Base-by-base conservation (phyloP, 2,329 filamentous ascomycete genomes). In the Apiospora malaysiana region DNA sequence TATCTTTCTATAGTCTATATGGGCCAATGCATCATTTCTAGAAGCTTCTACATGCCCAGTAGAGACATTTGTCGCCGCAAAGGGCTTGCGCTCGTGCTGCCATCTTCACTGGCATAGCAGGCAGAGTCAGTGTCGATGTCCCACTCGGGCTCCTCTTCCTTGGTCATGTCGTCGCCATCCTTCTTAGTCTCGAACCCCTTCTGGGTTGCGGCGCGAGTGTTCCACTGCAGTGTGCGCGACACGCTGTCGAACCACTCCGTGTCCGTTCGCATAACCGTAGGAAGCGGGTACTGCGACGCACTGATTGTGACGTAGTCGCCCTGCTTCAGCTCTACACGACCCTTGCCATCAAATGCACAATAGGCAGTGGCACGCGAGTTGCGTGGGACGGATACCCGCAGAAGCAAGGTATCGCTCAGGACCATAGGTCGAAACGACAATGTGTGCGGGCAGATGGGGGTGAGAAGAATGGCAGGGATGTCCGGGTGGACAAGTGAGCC, bases 231-330 rank as follows among this genome's bases (percentile, higher is more conserved):
- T 4, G 95, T 97, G 72, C 95, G 90, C 69, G 93, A 94, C 67
- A 99, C 94, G 78, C 94, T 97, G 81, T 98, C 93, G 79, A 99
- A 98, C 96, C 96, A 99, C 81, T 99, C 96, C 0, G 92, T 93
- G 72, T 92, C 92, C 73, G 92, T 94, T 74, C 94, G 93, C 71
- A 97, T 94, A 59, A 99, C 95, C 0, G 96, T 98, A 2, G 96
- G 96, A 84, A 99, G 98, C 0, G 96, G 96, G 78, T 98, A 99
- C 80, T 97, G 94, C 42, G 93, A 97, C 4, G 96, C 96, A 51
- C 95, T 94, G 77, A 99, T 96, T 72, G 95, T 98, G 80, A 99
- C 96, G 77, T 95, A 93, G 82, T 99, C 96, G 69, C 96, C 96
- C 78, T 95, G 94, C 73, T 92, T 92, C 46, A 99, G 90, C 82